Conservation (phyloP, 345 rosid genomes). For the Dimocarpus longan region DNA sequence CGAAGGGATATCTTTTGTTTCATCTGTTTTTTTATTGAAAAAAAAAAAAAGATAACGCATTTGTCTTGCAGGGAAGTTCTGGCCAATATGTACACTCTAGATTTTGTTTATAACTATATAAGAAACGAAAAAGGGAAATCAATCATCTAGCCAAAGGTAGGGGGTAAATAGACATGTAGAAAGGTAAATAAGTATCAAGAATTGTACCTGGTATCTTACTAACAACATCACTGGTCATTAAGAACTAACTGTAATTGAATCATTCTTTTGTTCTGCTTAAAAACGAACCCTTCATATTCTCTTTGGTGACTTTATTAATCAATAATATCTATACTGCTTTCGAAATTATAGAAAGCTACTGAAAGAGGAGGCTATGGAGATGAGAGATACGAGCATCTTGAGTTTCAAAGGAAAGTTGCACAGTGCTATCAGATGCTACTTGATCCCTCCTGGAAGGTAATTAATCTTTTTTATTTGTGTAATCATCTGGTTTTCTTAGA, state of each 20-base stretch:
- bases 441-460: constrained; percentile 90
- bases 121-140: background rate
- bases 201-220: background rate
- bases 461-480: background rate
- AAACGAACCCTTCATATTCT: background rate
- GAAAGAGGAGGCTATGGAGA: constrained; percentile 96
- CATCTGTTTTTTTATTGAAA: no score
- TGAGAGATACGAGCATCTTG: constrained; percentile 87
- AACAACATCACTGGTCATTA: no score
- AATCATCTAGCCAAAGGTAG: background rate
- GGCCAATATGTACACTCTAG: background rate
- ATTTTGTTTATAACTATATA: background rate
- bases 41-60: no score
- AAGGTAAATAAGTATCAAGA: background rate
- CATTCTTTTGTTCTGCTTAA: background rate
- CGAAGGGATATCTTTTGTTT: no score
- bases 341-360: constrained; percentile 63
- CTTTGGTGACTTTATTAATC: background rate
- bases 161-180: background rate
- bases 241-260: background rate
- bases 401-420: constrained; percentile 82
- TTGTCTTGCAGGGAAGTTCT: background rate
- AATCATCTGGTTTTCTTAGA: background rate
- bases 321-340: background rate
- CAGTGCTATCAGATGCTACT: constrained; percentile 52